phyloP scores from a whole-genome alignment of 805 yeast species.

The Candida parachauliodes region DNA sequence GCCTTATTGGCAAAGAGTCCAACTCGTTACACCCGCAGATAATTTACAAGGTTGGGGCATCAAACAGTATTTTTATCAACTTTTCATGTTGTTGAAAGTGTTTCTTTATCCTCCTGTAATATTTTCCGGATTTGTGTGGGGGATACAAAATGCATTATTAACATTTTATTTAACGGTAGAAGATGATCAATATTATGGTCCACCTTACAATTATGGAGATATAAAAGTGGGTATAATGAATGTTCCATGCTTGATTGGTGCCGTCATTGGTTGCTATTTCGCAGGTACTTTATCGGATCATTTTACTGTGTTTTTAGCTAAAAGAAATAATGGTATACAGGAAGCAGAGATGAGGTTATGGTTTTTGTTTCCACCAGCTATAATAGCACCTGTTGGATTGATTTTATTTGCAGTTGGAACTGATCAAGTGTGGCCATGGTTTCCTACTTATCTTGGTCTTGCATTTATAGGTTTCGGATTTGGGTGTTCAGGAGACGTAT shows the following conservation, averaged over 20 bases:
- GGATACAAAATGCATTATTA: slow-evolving; percentile 36
- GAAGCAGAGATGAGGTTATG: slow-evolving; percentile 38
- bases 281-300: slow-evolving; percentile 33
- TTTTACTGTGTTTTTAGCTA: slow-evolving; percentile 36
- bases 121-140: slow-evolving; percentile 38
- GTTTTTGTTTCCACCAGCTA: slow-evolving; percentile 31
- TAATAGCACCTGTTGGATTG: slow-evolving; percentile 33
- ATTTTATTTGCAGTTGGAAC: slow-evolving; percentile 37
- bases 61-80: slow-evolving; percentile 38
- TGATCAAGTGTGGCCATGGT: slow-evolving; percentile 34
- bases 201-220: slow-evolving; percentile 32
- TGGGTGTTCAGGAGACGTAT: slow-evolving; percentile 37
- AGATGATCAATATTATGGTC: slow-evolving; percentile 32
- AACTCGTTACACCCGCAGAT: slow-evolving; percentile 32
- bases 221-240: slow-evolving; percentile 39
- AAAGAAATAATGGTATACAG: slow-evolving; percentile 30
- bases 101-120: slow-evolving; percentile 35
- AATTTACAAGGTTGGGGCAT: slow-evolving; percentile 35
- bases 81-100: slow-evolving; percentile 29
- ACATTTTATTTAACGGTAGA: slow-evolving; percentile 38
- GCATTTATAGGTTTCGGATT: slow-evolving; percentile 36
- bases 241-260: slow-evolving; percentile 38
- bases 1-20: slow-evolving; percentile 28
- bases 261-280: slow-evolving; percentile 34
- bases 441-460: slow-evolving; percentile 35